Evolutionary conservation across 1,284 basidiomycete species (phyloP).

Genomic region (Agaricales sp.): DNA sequence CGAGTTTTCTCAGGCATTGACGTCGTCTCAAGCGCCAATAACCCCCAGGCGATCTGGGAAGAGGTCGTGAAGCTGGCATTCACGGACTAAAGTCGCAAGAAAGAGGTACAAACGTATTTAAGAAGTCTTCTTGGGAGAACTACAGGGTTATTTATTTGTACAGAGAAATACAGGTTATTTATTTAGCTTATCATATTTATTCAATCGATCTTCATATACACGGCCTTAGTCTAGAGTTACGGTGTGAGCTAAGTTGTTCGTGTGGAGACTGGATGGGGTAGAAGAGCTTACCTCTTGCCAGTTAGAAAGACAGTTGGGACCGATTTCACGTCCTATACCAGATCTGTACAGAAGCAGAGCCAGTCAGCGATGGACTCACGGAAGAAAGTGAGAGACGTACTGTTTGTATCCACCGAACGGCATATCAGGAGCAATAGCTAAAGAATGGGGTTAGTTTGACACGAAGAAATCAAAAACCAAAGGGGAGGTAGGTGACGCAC

Average conservation of each 20-base stretch:
- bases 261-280: neutral
- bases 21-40: neutral
- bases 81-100: neutral
- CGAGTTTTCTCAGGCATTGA: conserved; percentile 18
- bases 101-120: neutral
- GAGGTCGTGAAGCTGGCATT: neutral
- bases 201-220: neutral
- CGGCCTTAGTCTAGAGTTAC: neutral
- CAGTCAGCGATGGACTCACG: neutral
- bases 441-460: neutral
- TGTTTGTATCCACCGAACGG: conserved; percentile 2
- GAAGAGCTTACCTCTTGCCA: neutral
- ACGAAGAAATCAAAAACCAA: neutral
- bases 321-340: neutral
- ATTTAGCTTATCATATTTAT: too few relatives aligned
- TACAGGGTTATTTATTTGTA: too few relatives aligned
- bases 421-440: conserved; percentile 1
- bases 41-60: conserved; percentile 1
- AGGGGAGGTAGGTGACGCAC: neutral
- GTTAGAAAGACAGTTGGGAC: neutral
- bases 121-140: too few relatives aligned
- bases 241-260: neutral
- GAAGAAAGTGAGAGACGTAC: neutral
- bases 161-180: too few relatives aligned
- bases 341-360: neutral